These are phyloP conservation scores for Aspergillus brunneoviolaceus DNA, from an alignment of 2,329 filamentous ascomycete genomes.

Conservation along the genomic window DNA sequence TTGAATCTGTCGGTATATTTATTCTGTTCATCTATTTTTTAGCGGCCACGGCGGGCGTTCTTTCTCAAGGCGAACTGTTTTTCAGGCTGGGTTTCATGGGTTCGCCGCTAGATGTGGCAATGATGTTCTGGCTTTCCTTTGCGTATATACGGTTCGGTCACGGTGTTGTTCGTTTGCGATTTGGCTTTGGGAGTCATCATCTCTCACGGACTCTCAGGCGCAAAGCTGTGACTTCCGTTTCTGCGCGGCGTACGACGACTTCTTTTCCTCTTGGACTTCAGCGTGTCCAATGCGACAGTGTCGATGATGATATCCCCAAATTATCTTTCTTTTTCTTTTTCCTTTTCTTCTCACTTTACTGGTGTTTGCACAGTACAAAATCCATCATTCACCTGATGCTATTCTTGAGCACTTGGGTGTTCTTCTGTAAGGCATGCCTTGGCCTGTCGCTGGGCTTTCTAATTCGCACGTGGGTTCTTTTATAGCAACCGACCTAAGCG, in stretches of 20 bases:
- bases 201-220: background rate
- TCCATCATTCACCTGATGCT: too few relatives aligned
- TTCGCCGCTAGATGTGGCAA: slow-evolving; percentile 18
- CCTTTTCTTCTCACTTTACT: too few relatives aligned
- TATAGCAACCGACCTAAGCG: too few relatives aligned
- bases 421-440: background rate
- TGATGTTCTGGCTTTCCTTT: slow-evolving; percentile 7
- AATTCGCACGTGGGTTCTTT: background rate
- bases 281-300: background rate
- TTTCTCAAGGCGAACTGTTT: slow-evolving; percentile 17
- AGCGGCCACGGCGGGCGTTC: slow-evolving; percentile 33
- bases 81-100: slow-evolving; percentile 19
- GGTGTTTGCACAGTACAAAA: too few relatives aligned
- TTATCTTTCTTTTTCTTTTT: background rate
- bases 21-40: slow-evolving; percentile 22
- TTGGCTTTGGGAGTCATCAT: background rate
- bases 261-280: background rate
- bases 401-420: too few relatives aligned
- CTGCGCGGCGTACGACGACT: too few relatives aligned
- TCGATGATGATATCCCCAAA: background rate
- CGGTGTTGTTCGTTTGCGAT: background rate
- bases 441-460: background rate
- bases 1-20: slow-evolving; percentile 10
- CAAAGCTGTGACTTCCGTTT: background rate
- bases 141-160: slow-evolving; percentile 22